Evolutionary conservation across 176 grass and related monocot genomes (phyloP).

Genomic region (Alopecurus myosuroides): DNA sequence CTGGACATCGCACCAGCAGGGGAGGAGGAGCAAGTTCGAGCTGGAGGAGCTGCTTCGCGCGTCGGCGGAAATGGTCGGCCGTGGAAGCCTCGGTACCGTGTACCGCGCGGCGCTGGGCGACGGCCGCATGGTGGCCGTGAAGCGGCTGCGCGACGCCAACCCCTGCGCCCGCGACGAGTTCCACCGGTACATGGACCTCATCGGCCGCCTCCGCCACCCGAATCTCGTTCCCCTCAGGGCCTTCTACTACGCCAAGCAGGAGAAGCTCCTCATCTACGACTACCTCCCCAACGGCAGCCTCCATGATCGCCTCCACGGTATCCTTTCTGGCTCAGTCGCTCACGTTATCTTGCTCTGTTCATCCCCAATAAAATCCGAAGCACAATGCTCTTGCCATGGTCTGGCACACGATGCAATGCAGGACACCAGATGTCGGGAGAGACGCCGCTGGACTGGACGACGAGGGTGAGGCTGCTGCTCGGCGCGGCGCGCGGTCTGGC

Average conservation of each 20-base stretch:
- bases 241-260: slow-evolving; percentile 85
- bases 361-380: not conserved
- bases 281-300: slow-evolving; percentile 79
- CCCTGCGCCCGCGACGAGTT: slow-evolving; percentile 70
- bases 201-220: slow-evolving; percentile 67
- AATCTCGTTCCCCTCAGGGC: slow-evolving; percentile 68
- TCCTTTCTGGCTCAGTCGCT: not conserved
- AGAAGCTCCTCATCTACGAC: slow-evolving; percentile 96
- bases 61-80: slow-evolving; percentile 83
- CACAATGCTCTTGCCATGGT: not conserved
- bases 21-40: slow-evolving; percentile 48
- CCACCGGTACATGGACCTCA: slow-evolving; percentile 86
- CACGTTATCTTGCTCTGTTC: not conserved
- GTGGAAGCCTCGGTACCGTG: slow-evolving; percentile 70
- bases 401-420: not conserved
- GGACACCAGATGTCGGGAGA: slow-evolving; percentile 44
- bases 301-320: slow-evolving; percentile 63
- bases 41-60: slow-evolving; percentile 87
- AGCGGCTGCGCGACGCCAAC: slow-evolving; percentile 69
- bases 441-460: slow-evolving; percentile 62
- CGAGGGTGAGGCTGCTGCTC: slow-evolving; percentile 47
- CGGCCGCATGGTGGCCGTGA: slow-evolving; percentile 73
- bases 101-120: slow-evolving; percentile 82
- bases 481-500: slow-evolving; percentile 59
- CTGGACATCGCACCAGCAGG: slow-evolving; percentile 7